phyloP scores from a whole-genome alignment of 2,329 filamentous ascomycete genomes.

The Aspergillus eucalypticola region DNA sequence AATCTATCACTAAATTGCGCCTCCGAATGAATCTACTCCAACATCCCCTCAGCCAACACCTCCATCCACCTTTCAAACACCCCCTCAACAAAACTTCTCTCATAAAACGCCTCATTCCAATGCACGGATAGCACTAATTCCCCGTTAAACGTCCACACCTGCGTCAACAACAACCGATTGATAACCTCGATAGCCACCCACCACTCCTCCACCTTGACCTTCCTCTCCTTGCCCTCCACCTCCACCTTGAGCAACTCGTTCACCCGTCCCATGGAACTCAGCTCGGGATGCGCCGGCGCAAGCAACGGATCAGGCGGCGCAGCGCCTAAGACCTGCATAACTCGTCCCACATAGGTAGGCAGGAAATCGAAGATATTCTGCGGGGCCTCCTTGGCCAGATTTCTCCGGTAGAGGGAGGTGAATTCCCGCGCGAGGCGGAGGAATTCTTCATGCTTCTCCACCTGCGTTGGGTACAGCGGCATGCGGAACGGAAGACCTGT shows the following conservation, averaged over 20 bases:
- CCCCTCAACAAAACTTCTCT: background rate
- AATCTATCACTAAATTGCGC: no score
- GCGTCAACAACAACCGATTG: background rate
- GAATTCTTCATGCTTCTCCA: background rate
- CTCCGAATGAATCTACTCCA: no score
- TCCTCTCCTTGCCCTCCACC: background rate
- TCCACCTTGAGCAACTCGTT: background rate
- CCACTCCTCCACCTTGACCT: background rate
- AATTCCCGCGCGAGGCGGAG: background rate
- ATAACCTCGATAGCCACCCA: background rate
- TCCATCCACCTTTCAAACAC: background rate
- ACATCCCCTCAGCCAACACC: background rate
- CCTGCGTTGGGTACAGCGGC: background rate
- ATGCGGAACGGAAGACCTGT: background rate
- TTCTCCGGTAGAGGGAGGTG: background rate
- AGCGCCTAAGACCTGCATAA: background rate
- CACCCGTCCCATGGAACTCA: background rate
- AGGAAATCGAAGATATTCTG: background rate
- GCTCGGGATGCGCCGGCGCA: background rate
- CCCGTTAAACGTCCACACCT: background rate
- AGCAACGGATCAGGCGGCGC: background rate
- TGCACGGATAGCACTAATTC: background rate
- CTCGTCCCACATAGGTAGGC: background rate
- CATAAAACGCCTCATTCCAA: conserved; percentile 8
- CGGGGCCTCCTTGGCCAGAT: background rate